Base-by-base conservation (phyloP, 129 eudicot genomes). In the Centrapalus pauciflorus region DNA sequence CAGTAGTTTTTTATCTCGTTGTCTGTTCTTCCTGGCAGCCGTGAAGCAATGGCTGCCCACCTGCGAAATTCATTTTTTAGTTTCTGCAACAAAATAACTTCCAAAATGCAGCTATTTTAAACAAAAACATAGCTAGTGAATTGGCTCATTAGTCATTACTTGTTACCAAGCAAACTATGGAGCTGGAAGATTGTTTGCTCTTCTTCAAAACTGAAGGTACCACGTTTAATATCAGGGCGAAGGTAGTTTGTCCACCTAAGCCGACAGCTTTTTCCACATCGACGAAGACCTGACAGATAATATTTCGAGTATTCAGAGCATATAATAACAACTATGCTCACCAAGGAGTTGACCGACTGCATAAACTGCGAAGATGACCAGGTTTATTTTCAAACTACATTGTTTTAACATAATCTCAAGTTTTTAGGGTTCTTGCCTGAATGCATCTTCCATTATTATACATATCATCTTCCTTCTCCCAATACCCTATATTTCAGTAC, bases 181-280 rank as follows among this genome's bases (percentile, higher is more conserved):
- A 88, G 76, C 64, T 66, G 86, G 71, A 83, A 67, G 64, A 92
- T 82, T 2, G 63, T 74, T 46, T 66, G 77, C 50, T 85, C 90
- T 83, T 92, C 98, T 50, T 85, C 95, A 13, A 73, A 62, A 70
- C 73, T 79, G 68, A 92, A 92, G 56, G 89, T 78, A 27, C 98
- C 98, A 3, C 98, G 83, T 56, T 79, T 87, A n/a, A 91, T 91
- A 73, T 87, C 88, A 17, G 97, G 96, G 35, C 96, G 82, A 33
- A 91, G 93, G 71, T 91, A 91, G 69, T 91, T 91, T 25, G 82
- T 76, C 97, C 97, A 91, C 20, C 97, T 81, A 49, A 91, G 97
- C 17, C 97, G 85, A 64, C 97, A 91, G 72, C 97, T 91, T 81
- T 91, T 91, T 57, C 98, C 98, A 77, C 95, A 85, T 33, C 95